Base-by-base conservation (phyloP, 2,329 filamentous ascomycete genomes). In the Fusarium verrucosum region DNA sequence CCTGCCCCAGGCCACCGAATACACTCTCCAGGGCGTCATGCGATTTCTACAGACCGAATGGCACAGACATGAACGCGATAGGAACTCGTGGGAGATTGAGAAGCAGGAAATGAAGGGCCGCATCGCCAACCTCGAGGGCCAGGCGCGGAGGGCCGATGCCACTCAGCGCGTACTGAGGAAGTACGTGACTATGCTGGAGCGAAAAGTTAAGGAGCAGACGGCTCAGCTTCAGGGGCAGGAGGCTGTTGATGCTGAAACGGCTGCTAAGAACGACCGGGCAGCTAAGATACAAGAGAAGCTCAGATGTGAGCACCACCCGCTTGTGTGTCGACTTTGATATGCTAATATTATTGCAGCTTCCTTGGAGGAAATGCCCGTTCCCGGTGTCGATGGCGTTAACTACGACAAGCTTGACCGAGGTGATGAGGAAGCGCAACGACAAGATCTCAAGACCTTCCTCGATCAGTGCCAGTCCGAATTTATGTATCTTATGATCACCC, bases 51-150 rank as follows among this genome's bases (percentile, higher is more conserved):
- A 99, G 81, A 95, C 95, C 43, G 94, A 99, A 86, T 99, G 95
- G 95, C 95, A 99, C 79, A 90, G 92, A 70, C 94, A 99, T 78
- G 95, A 99, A 80, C 91, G 95, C 79, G 95, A 97, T 75, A 89
- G 95, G 72, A 99, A 99, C 80, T 90, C 93, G 33, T 99, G 95
- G 95, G 95, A 99, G 79, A 99, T 99, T 76, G 95, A 99, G 79
- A 90, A 93, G 75, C 95, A 96, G 72, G 95, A 99, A 81, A 98
- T 99, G 95, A 97, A 96, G 82, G 93, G 92, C 69, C 89, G 96
- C 74, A 97, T 99, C 80, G 94, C 94, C 47, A 91, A 92, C 73
- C 87, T 98, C 66, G 95, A 99, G 79, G 95, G 95, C 51, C 92
- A 96, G 69, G 87, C 90, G 28, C 86, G 94, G 66, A 92, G 94